Base-by-base conservation (phyloP, 2,329 filamentous ascomycete species). In the Diplodia intermedia region DNA sequence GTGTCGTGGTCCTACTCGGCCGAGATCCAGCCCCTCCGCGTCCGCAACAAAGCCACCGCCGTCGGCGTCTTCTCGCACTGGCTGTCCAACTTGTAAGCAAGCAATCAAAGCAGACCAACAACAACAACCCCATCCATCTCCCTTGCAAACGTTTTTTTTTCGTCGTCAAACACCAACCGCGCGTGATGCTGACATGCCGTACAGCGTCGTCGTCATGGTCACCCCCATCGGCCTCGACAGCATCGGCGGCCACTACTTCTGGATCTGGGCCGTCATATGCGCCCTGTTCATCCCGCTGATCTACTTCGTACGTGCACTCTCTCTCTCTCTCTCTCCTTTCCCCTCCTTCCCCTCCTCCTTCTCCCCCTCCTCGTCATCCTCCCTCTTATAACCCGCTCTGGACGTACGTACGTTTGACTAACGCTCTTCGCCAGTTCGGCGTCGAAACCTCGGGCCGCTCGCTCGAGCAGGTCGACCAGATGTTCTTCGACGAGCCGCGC, bases 401-500 rank as follows among this genome's bases (percentile, higher is more conserved):
- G 23, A 26, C 23, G 23, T 3, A 26, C 23, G 3, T 11, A 4
- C 9, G 18, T 20, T 3, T 47, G 23, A 26, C 23, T 26, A 26
- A 26, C 23, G 3, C n/a, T 11, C n/a, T 20, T 47, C 7, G 43
- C 6, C 26, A 62, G 57, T 62, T 67, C 14, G 65, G 65, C 11
- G 65, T 67, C 9, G 65, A 67, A 26, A 67, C 65, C 9, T 67
- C 65, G 26, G 65, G 65, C 38, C 52, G 65, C 7, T 56, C 65
- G 12, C 55, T 67, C 11, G 65, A 67, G 54, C 65, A 67, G 26
- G 55, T 67, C 6, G 65, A 67, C 47, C 50, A 70, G 12, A 74
- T 77, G 73, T 77, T 78, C 70, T 74, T 71, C 33, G 73, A 78
- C 50, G 71, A 74, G 33, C 75, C 76, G 9, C 71, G 76, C 20